Percentiles rank a stretch among this genome's conserved stretches.
These are phyloP conservation scores for Fusarium brevicatenulatum DNA, from an alignment of 2,329 filamentous ascomycete species.

Conservation along the genomic window DNA sequence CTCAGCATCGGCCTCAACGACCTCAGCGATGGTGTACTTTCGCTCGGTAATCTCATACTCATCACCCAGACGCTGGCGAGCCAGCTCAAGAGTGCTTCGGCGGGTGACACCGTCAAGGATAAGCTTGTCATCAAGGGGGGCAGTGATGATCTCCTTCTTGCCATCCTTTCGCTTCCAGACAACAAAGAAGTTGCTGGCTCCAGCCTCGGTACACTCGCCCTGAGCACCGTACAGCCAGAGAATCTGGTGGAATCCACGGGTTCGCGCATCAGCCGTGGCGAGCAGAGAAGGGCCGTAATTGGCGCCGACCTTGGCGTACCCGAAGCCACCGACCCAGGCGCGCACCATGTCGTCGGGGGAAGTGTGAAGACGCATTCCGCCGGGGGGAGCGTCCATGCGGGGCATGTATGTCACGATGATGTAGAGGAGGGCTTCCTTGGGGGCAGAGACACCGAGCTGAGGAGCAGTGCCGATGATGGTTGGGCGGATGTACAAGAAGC, in stretches of 20 bases:
- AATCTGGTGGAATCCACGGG: constrained; percentile 84
- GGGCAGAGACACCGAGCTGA: constrained; percentile 82
- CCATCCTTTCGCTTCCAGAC: constrained; percentile 70
- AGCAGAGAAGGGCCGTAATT: constrained; percentile 90
- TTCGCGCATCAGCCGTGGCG: constrained; percentile 78
- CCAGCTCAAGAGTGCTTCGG: constrained; percentile 79
- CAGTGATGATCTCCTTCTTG: constrained; percentile 78
- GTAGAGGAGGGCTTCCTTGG: constrained; percentile 87
- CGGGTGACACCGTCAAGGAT: constrained; percentile 93
- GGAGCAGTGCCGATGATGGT: constrained; percentile 86
- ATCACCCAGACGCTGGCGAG: constrained; percentile 67
- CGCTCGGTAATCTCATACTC: constrained; percentile 81
- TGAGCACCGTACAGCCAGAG: constrained; percentile 90
- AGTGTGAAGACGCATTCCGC: constrained; percentile 79
- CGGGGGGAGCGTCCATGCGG: constrained; percentile 59
- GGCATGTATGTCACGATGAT: constrained; percentile 77
- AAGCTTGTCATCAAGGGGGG: constrained; percentile 81
- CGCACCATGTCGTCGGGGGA: constrained; percentile 84
- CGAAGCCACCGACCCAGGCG: constrained; percentile 93
- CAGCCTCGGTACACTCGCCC: constrained; percentile 86
- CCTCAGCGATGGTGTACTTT: constrained; percentile 82
- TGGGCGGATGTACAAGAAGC: constrained; percentile 86
- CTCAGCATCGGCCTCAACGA: constrained; percentile 76
- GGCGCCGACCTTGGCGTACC: constrained; percentile 90
- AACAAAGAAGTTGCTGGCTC: constrained; percentile 92